Base-by-base conservation (phyloP, 257 asterid genomes). In the Nicotiana paniculata region DNA sequence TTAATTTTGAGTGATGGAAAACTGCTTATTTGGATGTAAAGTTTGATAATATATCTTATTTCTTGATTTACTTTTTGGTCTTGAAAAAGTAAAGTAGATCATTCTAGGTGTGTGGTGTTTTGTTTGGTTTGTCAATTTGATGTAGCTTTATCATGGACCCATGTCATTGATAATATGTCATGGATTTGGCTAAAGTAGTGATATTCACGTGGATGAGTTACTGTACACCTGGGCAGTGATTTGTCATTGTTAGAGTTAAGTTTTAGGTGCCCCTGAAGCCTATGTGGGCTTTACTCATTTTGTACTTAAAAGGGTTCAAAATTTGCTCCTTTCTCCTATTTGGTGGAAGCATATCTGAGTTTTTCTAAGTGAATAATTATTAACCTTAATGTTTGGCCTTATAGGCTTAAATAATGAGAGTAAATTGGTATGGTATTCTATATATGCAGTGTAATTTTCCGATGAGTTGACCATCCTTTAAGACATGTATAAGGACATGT, bases 81-180 rank as follows among this genome's bases (percentile, higher is more conserved):
- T 46, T 7, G 53, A 13, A 59, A 81, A 61, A 81, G 26, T 57
- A 58, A 63, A 59, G 30, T 3, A 7, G 7, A 62, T 37, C 76
- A 79, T 80, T 81, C 69, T 69, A 43, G 84, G 1, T 18, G 64
- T 51, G 64, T 37, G 54, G 79, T 74, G 48, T 11, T 18, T 5
- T 58, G 77, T 4, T 67, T 53, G 21, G 74, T 30, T 57, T 39
- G 51, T 55, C 74, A 54, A 58, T 37, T 15, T 18, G 26, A 6
- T 70, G 77, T 79, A 43, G 58, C 43, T 48, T 53, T 66, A 3
- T 54, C 53, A 61, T 30, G 80, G 83, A 58, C 48, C 77, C 80
- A 26, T 33, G 0, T 18, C 4, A 58, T 61, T 37, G 43, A 37
- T 5, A 37, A 5, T 37, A 37, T 37, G 43, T 37, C 5, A 37